Base-by-base conservation (phyloP, 2,329 filamentous ascomycete species). In the Diaporthe sp. region DNA sequence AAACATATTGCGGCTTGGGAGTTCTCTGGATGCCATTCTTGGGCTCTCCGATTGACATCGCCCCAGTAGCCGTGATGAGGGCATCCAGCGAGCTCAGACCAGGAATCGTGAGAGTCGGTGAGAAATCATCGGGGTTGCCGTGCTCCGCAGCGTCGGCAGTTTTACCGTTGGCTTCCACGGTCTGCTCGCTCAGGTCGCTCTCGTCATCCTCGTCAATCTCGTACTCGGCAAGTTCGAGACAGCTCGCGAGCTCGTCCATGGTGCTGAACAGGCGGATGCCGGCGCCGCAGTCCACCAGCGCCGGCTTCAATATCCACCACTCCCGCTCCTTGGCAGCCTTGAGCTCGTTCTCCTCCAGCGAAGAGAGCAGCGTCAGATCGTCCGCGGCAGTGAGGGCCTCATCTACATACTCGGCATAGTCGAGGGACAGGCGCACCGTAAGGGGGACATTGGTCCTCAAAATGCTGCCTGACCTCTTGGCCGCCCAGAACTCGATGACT, bases 241-340 rank as follows among this genome's bases (percentile, higher is more conserved):
- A 79, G 32, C 79, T 77, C 1, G 82, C 82, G 0, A 84, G 77
- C 51, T 84, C 83, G 0, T 83, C 80, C 15, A 81, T 74, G 0
- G 83, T 84, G 37, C 83, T 84, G 72, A 84, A 84, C 12, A 84
- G 78, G 0, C 82, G 79, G n/a, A 84, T 84, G 0, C 83, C 83
- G 12, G 82, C 80, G 1, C 83, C 83, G n/a, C 82, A 84, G 30
- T 84, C 83, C 13, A 84, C 80, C 74, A 84, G 77, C 0, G 83
- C 83, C 2, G 83, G 83, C 66, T 84, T 84, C 4, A 84, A 70
- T 32, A 84, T 84, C 83, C 83, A 84, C 82, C 83, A 84, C 42
- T 84, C 80, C 1, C 83, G 77, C 2, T 84, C 78, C 0, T 68
- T 66, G 0, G 80, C 44, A 1, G 76, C 75, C 59, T 78, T 83